A percentile compares a stretch with the other conserved stretches of the same genome.
Conservation (phyloP, 2,329 filamentous ascomycete genomes). For the Colletotrichum sp. region DNA sequence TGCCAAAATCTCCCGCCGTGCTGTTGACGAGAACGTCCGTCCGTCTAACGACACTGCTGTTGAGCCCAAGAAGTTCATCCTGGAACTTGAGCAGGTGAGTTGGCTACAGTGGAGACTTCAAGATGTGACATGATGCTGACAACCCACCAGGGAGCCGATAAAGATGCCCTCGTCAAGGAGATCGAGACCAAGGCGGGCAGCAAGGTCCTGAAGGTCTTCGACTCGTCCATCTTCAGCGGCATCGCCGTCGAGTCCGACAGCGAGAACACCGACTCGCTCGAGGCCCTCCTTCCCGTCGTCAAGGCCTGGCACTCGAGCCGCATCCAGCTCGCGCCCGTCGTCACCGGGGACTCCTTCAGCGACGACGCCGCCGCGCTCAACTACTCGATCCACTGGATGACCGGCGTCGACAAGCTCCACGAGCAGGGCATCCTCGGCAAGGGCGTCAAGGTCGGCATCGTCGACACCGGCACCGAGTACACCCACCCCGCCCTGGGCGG, state of each 20-base stretch:
- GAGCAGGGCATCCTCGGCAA: slow-evolving; percentile 40
- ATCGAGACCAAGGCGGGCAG: slow-evolving; percentile 7
- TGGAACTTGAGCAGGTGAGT: slow-evolving; percentile 10
- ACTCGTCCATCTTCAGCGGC: slow-evolving; percentile 34
- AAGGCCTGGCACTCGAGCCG: slow-evolving; percentile 20
- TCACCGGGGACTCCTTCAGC: slow-evolving; percentile 5
- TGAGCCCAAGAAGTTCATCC: slow-evolving; percentile 19
- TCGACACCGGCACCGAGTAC: slow-evolving; percentile 46
- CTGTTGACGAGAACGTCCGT: not conserved
- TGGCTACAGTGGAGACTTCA: not conserved
- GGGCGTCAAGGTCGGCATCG: slow-evolving; percentile 41
- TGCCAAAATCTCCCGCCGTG: slow-evolving; percentile 4
- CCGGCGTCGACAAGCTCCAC: slow-evolving; percentile 44
- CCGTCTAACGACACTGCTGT: slow-evolving; percentile 5
- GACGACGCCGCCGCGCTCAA: slow-evolving; percentile 25
- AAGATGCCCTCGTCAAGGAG: slow-evolving; percentile 13
- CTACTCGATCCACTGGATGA: slow-evolving; percentile 41
- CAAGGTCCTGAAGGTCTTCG: slow-evolving; percentile 21
- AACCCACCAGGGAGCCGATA: not conserved
- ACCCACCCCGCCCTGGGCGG: slow-evolving; percentile 47
- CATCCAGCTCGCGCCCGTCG: slow-evolving; percentile 14
- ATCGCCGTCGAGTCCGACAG: slow-evolving; percentile 19
- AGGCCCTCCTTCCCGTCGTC: slow-evolving; percentile 10
- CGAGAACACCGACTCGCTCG: slow-evolving; percentile 22
- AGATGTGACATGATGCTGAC: not conserved